phyloP scores from a whole-genome alignment of 1,139 yeast genomes.

The Suhomyces bribrorum region DNA sequence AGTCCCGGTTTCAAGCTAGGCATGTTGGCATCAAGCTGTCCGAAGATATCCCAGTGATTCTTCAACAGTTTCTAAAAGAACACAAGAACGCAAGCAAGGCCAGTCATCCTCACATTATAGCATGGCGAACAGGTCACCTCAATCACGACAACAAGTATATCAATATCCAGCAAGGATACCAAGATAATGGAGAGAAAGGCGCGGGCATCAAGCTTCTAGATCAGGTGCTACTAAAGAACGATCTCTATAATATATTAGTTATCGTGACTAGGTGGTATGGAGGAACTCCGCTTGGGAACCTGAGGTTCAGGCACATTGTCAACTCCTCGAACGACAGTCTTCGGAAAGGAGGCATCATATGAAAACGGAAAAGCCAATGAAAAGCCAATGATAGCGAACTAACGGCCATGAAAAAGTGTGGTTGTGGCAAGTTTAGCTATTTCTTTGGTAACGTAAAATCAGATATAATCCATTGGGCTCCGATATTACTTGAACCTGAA shows the following conservation, averaged over 20 bases:
- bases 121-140: constrained; percentile 56
- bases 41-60: constrained; percentile 39
- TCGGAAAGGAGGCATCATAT: constrained; percentile 13
- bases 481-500: no score
- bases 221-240: constrained; percentile 48
- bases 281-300: constrained; percentile 64
- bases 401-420: no score
- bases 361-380: no score
- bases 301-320: constrained; percentile 63
- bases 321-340: constrained; percentile 51
- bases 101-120: constrained; percentile 66
- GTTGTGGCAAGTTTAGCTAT: no score
- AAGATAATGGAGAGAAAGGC: constrained; percentile 68
- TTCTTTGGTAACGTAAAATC: no score
- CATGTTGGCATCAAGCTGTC: constrained; percentile 38
- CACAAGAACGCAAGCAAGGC: constrained; percentile 50
- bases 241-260: constrained; percentile 53
- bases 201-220: constrained; percentile 58
- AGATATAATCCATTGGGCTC: no score
- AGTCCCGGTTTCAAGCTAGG: constrained; percentile 65
- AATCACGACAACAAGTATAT: constrained; percentile 1
- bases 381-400: no score
- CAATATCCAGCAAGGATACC: constrained; percentile 53
- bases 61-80: constrained; percentile 36
- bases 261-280: constrained; percentile 77